Conservation (phyloP, 352 stramenopile genomes). For the Globisporangium radiosum region DNA sequence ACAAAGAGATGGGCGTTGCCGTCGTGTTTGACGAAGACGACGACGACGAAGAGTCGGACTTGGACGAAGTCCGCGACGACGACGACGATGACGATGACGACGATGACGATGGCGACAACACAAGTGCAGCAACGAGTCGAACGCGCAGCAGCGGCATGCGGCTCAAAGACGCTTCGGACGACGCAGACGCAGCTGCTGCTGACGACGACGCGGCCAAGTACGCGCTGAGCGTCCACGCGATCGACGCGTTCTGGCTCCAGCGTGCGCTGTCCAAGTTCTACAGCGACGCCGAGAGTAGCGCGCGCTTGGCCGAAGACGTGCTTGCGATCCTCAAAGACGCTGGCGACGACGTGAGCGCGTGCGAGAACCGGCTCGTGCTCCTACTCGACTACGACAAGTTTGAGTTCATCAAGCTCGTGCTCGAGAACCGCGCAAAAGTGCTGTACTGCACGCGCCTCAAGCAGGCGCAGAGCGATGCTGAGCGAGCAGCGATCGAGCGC, state of each 20-base stretch:
- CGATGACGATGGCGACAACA: constrained; percentile 14
- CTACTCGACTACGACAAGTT: constrained; percentile 99
- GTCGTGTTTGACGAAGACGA: constrained; percentile 98
- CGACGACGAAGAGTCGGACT: constrained; percentile 91
- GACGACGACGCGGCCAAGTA: constrained; percentile 60
- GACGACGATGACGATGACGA: constrained; percentile 56
- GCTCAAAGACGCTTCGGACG: constrained; percentile 52
- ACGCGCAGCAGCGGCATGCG: constrained; percentile 39
- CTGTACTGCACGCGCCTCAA: constrained; percentile 97
- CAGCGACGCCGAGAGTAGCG: constrained; percentile 92
- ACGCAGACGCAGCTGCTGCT: constrained; percentile 57
- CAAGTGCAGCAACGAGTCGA: no score
- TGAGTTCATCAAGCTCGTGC: constrained; percentile 97
- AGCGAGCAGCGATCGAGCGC: constrained; percentile 87
- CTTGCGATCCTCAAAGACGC: constrained; percentile 59
- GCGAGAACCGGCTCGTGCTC: constrained; percentile 97
- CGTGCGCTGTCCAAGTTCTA: constrained; percentile 94
- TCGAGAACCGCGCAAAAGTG: constrained; percentile 95
- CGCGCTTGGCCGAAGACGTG: constrained; percentile 91
- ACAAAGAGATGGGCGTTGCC: constrained; percentile 97
- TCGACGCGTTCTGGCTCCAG: constrained; percentile 98
- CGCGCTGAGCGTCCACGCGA: constrained; percentile 91
- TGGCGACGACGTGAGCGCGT: constrained; percentile 71
- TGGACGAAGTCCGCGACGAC: constrained; percentile 83
- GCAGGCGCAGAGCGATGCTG: constrained; percentile 91